A percentile compares a stretch with the other conserved stretches of the same genome.
Conservation (phyloP, 768 basidiomycete genomes). For the Macrolepiota albuminosa region DNA sequence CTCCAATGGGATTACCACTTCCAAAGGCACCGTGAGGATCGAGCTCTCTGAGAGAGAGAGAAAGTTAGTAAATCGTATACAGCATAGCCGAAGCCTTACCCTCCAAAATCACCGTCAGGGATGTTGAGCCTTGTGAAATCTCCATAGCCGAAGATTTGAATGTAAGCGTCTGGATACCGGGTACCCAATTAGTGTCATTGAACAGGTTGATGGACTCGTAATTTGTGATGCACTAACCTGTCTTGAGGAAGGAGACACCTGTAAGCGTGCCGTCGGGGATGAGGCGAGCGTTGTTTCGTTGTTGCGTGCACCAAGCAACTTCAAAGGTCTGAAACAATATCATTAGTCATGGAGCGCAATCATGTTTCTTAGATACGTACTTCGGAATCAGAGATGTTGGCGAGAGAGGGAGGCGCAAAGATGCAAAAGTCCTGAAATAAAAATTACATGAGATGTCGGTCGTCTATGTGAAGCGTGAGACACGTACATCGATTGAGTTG, state of each 20-base stretch:
- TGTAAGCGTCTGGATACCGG: slow-evolving; percentile 28
- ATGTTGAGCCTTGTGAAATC: slow-evolving; percentile 39
- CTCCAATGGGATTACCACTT: slow-evolving; percentile 38
- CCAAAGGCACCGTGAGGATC: slow-evolving; percentile 40
- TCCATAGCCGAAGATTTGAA: slow-evolving; percentile 38
- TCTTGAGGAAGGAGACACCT: slow-evolving; percentile 38
- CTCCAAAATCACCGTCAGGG: slow-evolving; percentile 34
- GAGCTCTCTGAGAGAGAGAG: slow-evolving; percentile 28
- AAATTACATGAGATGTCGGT: background rate
- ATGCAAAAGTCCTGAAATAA: slow-evolving; percentile 35
- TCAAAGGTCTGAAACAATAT: slow-evolving; percentile 27
- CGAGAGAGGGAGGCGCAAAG: slow-evolving; percentile 32
- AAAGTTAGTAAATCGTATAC: background rate
- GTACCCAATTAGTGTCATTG: background rate
- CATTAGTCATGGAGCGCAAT: background rate
- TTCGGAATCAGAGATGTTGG: slow-evolving; percentile 34
- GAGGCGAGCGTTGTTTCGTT: slow-evolving; percentile 39
- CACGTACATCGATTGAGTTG: slow-evolving; percentile 35
- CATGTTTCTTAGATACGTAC: slow-evolving; percentile 12
- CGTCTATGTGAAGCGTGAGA: background rate
- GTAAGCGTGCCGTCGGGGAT: slow-evolving; percentile 40
- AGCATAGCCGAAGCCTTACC: slow-evolving; percentile 17
- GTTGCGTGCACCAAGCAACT: slow-evolving; percentile 42
- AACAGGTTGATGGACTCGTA: background rate
- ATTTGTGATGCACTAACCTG: slow-evolving; percentile 19